Conservation (phyloP, 2,329 filamentous ascomycete species). For the Aspergillus neoniger region DNA sequence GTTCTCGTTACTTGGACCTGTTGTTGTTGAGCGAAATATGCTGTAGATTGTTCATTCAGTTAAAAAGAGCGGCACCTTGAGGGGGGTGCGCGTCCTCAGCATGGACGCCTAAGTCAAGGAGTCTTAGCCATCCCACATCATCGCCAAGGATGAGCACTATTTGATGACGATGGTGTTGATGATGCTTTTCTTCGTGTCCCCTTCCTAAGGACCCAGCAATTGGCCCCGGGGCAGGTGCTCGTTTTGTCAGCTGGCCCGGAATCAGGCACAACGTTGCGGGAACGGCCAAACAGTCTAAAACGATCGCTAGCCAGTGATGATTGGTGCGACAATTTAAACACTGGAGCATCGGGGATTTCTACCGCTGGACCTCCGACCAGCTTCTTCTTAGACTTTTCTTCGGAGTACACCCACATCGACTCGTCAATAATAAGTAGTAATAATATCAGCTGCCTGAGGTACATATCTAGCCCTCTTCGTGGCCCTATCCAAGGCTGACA, state of each 20-base stretch:
- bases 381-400: background rate
- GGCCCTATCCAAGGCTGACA: background rate
- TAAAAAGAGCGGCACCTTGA: too few relatives aligned
- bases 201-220: background rate
- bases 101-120: background rate
- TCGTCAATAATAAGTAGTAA: too few relatives aligned
- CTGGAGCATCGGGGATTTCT: slow-evolving; percentile 3
- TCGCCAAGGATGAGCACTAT: background rate
- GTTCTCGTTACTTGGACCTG: too few relatives aligned
- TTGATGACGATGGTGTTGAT: background rate
- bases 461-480: background rate
- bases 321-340: background rate
- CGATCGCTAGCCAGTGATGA: background rate
- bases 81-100: background rate
- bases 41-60: too few relatives aligned
- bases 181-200: background rate
- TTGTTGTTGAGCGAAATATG: too few relatives aligned
- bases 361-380: background rate
- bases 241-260: slow-evolving; percentile 3
- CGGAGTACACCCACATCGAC: too few relatives aligned
- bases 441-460: background rate
- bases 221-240: background rate
- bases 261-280: slow-evolving; percentile 2
- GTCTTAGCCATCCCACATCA: background rate
- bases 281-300: background rate